A percentile compares a stretch with the other conserved stretches of the same genome.
Conservation (phyloP, 164 flowering plant genomes). For the Vitis cinerea region DNA sequence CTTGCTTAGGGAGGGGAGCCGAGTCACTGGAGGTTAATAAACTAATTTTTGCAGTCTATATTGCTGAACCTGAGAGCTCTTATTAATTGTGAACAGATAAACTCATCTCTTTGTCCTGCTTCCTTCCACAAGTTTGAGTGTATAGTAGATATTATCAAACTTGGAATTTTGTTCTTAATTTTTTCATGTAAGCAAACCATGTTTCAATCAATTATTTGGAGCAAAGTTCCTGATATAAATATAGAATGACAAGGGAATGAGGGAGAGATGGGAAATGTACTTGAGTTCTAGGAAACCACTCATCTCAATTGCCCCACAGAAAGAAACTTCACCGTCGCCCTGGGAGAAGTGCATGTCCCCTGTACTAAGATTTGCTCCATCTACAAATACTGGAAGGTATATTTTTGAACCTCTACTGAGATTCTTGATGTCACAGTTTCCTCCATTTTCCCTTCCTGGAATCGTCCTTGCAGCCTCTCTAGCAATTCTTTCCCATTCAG, state of each 20-base stretch:
- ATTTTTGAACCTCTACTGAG: slow-evolving; percentile 90
- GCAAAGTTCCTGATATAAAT: not conserved
- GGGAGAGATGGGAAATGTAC: slow-evolving; percentile 31
- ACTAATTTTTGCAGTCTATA: too few species aligned
- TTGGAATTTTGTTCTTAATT: too few species aligned
- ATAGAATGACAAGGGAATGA: not conserved
- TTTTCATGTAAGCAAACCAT: too few species aligned
- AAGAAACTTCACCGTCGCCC: slow-evolving; percentile 93
- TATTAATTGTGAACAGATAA: not conserved
- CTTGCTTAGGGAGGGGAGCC: too few species aligned
- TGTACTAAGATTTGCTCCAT: slow-evolving; percentile 90
- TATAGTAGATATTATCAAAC: too few species aligned
- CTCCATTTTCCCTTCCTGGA: slow-evolving; percentile 97
- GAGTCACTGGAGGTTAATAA: too few species aligned
- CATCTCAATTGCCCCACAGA: slow-evolving; percentile 99
- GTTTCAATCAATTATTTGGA: not conserved
- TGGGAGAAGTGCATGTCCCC: slow-evolving; percentile 99
- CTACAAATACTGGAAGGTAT: slow-evolving; percentile 91
- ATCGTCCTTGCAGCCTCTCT: slow-evolving; percentile 90
- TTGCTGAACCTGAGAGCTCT: too few species aligned
- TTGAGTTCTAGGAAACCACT: slow-evolving; percentile 95
- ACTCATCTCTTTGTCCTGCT: not conserved
- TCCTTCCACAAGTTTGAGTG: too few species aligned
- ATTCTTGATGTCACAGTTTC: slow-evolving; percentile 95
- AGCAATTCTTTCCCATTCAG: slow-evolving; percentile 88